Evolutionary conservation across 257 asterid species (phyloP), one percentile per base, ranked within the genome.

Genomic region (Jaltomata sinuosa): DNA sequence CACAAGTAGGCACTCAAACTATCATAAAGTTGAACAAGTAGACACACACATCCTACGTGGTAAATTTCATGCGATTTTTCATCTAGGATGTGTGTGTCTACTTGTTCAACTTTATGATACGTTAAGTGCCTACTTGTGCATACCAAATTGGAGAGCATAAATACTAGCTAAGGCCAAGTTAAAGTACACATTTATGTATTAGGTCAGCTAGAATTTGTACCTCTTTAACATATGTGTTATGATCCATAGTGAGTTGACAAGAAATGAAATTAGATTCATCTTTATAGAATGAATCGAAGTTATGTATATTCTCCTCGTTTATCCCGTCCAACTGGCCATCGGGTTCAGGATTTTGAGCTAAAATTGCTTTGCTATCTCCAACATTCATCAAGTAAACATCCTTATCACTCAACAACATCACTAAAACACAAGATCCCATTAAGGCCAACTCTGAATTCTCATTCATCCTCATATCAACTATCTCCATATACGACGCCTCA

Each of bases 371-470:
- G 49, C 98, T 93, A 86, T 94, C 98, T 31, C 99, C 99, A 4
- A 93, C 98, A 65, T 94, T 96, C 96, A 94, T 92, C 87, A 96
- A 81, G 88, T 94, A 96, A 82, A 96, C 92, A 80, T 94, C 98
- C 40, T 94, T 93, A 0, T 91, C 98, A 85, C 92, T 94, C 97
- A 96, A 92, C 90, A 94, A 89, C 98, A 96, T 96, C 32, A 84
- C 99, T 83, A 96, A 83, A 55, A 96, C 97, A 85, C 98, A 96
- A 19, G 99, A 96, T 8, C 98, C 99, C 99, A 94, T 94, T 87
- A 96, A 86, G 22, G 98, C 95, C 72, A 94, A 81, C 84, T 94
- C 98, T 0, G 98, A 98, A 89, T 96, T 94, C 92, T 96, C 98
- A 86, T 84, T 40, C 50, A 93, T 27, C 98, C 93, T 91, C 90